These are phyloP conservation scores for Scheffersomyces lignicola DNA, from an alignment of 1,139 yeast genomes.

Conservation along the genomic window DNA sequence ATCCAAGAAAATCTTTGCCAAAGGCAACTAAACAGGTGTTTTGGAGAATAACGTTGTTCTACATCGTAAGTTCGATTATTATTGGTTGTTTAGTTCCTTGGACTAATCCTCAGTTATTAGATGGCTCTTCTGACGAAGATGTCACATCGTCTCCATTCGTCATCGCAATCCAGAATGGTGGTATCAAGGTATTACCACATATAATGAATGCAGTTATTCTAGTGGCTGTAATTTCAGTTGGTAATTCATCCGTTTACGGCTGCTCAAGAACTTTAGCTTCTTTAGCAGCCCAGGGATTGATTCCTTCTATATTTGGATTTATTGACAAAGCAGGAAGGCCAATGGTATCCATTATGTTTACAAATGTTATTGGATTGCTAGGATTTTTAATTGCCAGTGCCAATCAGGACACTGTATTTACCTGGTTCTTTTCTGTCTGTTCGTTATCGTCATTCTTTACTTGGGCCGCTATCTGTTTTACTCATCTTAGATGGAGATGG, in stretches of 20 bases:
- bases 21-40: slow-evolving; percentile 73
- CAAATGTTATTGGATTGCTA: slow-evolving; percentile 56
- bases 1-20: slow-evolving; percentile 69
- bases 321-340: slow-evolving; percentile 62
- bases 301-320: slow-evolving; percentile 47
- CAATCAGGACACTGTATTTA: slow-evolving; percentile 51
- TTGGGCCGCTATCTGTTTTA: slow-evolving; percentile 44
- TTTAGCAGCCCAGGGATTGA: slow-evolving; percentile 51
- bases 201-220: slow-evolving; percentile 57
- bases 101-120: slow-evolving; percentile 33
- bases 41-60: slow-evolving; percentile 69
- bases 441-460: slow-evolving; percentile 61
- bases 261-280: slow-evolving; percentile 56
- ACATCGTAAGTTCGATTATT: slow-evolving; percentile 46
- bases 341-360: slow-evolving; percentile 48
- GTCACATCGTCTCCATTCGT: slow-evolving; percentile 44
- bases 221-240: slow-evolving; percentile 52
- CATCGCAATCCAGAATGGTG: slow-evolving; percentile 39
- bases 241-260: slow-evolving; percentile 57
- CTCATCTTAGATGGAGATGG: slow-evolving; percentile 41
- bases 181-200: slow-evolving; percentile 42
- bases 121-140: slow-evolving; percentile 26
- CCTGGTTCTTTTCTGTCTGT: slow-evolving; percentile 68
- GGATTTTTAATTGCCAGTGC: slow-evolving; percentile 59
- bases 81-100: slow-evolving; percentile 50